Conservation (phyloP, 2,329 filamentous ascomycete genomes). For the Fusarium tanahbumbuense region DNA sequence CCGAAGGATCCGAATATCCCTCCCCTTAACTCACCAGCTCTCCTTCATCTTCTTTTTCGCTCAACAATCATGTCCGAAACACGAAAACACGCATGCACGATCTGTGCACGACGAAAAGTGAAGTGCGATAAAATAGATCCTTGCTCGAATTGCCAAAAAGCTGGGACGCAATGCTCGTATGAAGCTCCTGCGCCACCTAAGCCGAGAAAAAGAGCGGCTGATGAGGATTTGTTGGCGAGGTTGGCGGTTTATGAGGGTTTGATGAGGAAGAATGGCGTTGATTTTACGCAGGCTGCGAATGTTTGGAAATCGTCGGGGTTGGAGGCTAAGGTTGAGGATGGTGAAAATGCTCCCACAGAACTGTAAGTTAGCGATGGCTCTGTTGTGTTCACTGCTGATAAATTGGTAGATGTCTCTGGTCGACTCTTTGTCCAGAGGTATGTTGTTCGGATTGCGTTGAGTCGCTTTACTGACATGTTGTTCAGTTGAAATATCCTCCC, state of each 20-base stretch:
- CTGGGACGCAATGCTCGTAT: slow-evolving; percentile 45
- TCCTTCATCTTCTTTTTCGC: too few relatives aligned
- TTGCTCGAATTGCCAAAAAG: slow-evolving; percentile 59
- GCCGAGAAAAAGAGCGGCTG: slow-evolving; percentile 45
- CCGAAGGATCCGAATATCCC: neutral
- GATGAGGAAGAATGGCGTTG: slow-evolving; percentile 44
- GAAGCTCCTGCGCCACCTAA: slow-evolving; percentile 31
- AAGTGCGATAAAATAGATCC: slow-evolving; percentile 55
- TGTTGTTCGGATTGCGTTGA: too few relatives aligned
- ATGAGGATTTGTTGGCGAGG: slow-evolving; percentile 44
- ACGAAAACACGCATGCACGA: slow-evolving; percentile 35
- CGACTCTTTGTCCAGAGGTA: slow-evolving; percentile 34
- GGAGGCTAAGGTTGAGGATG: slow-evolving; percentile 3
- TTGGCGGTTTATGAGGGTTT: slow-evolving; percentile 46
- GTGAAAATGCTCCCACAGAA: neutral
- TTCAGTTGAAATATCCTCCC: slow-evolving; percentile 43
- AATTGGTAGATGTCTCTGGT: slow-evolving; percentile 38
- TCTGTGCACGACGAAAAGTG: slow-evolving; percentile 41
- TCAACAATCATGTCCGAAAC: neutral
- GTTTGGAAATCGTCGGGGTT: slow-evolving; percentile 43
- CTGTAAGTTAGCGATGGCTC: neutral
- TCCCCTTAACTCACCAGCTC: too few relatives aligned
- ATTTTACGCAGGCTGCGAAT: slow-evolving; percentile 35
- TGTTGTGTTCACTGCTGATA: rapidly evolving
- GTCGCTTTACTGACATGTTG: too few relatives aligned